These are phyloP conservation scores for Clonostachys rosea DNA, from an alignment of 2,329 filamentous ascomycete genomes.

Conservation along the genomic window DNA sequence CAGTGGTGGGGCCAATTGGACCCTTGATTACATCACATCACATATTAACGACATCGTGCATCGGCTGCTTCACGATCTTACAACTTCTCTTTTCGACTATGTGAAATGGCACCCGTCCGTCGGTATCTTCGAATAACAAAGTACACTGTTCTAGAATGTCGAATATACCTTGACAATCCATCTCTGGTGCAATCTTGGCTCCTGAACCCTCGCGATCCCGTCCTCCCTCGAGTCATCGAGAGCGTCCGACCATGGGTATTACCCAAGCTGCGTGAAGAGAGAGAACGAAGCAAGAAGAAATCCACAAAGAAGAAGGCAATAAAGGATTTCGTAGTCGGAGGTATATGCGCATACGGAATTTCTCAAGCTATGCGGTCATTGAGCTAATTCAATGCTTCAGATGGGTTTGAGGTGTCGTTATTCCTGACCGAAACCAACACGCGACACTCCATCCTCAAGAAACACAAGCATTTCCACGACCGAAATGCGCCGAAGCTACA, in stretches of 20 bases:
- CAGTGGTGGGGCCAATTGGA: too few relatives aligned
- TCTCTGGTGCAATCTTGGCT: constrained; percentile 80
- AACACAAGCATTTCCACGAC: constrained; percentile 73
- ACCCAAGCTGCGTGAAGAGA: constrained; percentile 88
- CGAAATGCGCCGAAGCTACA: constrained; percentile 45
- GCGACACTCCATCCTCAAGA: constrained; percentile 80
- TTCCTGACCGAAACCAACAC: constrained; percentile 85
- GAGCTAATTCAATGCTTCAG: constrained; percentile 33
- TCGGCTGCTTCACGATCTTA: too few relatives aligned
- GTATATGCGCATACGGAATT: constrained; percentile 35
- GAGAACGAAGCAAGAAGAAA: constrained; percentile 53
- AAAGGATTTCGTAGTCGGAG: constrained; percentile 82
- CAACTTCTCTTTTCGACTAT: too few relatives aligned
- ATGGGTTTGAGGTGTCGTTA: constrained; percentile 93
- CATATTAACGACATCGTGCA: too few relatives aligned
- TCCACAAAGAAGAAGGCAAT: constrained; percentile 71
- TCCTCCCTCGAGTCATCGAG: constrained; percentile 79
- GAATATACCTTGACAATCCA: constrained; percentile 92
- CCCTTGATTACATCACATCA: too few relatives aligned
- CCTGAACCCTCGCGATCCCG: constrained; percentile 68
- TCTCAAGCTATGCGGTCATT: constrained; percentile 1
- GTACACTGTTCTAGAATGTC: constrained; percentile 91
- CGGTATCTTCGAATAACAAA: constrained; percentile 90
- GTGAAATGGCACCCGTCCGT: constrained; percentile 75
- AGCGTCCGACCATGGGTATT: constrained; percentile 81